Percentiles rank a stretch among this genome's conserved stretches.
Conservation (phyloP, 2,329 filamentous ascomycete genomes). For the Penicillium sp. region DNA sequence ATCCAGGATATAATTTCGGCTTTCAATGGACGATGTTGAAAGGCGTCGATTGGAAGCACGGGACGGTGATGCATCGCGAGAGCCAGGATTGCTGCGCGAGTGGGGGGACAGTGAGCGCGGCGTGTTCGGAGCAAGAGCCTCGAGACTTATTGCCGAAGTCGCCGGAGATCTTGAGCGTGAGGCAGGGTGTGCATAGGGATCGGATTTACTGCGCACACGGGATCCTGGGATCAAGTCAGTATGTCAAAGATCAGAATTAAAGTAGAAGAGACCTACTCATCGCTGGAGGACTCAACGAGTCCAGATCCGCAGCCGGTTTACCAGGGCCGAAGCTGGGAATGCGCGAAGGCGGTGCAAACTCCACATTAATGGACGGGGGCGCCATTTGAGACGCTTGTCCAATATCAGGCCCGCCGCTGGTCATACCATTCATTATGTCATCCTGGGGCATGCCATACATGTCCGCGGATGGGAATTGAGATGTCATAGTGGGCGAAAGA, state of each 20-base stretch:
- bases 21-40: slow-evolving; percentile 50
- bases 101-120: slow-evolving; percentile 47
- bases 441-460: slow-evolving; percentile 51
- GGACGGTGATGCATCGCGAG: slow-evolving; percentile 46
- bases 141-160: slow-evolving; percentile 30
- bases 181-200: slow-evolving; percentile 53
- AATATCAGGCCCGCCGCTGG: slow-evolving; percentile 57
- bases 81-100: slow-evolving; percentile 41
- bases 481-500: slow-evolving; percentile 48
- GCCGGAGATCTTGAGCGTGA: slow-evolving; percentile 39
- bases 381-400: slow-evolving; percentile 73
- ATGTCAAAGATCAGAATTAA: neutral
- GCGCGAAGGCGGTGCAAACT: slow-evolving; percentile 75
- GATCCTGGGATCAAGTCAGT: slow-evolving; percentile 42
- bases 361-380: slow-evolving; percentile 92
- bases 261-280: slow-evolving; percentile 44
- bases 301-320: slow-evolving; percentile 65
- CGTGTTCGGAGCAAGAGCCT: slow-evolving; percentile 30
- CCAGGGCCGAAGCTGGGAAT: slow-evolving; percentile 65
- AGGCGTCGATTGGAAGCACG: slow-evolving; percentile 43
- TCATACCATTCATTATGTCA: slow-evolving; percentile 49
- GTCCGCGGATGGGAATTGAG: slow-evolving; percentile 50
- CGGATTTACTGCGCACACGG: slow-evolving; percentile 60
- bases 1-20: slow-evolving; percentile 79
- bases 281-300: slow-evolving; percentile 77